phyloP scores from a whole-genome alignment of 1,284 basidiomycete species.

The Heterobasidion occidentale region DNA sequence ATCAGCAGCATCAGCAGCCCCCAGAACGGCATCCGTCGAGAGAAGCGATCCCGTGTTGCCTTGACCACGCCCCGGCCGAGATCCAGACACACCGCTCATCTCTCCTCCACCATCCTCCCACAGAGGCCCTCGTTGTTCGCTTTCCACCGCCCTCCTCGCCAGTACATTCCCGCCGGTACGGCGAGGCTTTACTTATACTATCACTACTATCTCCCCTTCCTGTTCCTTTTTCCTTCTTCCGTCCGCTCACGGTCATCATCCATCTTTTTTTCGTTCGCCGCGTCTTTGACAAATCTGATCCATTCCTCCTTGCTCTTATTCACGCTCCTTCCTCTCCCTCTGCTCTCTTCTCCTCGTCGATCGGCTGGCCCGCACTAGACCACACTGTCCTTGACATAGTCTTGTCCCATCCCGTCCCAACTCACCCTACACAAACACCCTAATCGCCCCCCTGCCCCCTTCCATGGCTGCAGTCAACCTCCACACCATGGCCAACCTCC shows the following conservation, averaged over 20 bases:
- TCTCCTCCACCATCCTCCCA: not conserved
- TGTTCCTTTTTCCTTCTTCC: conserved; percentile 13
- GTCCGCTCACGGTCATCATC: conserved; percentile 4
- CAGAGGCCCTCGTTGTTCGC: conserved; percentile 9
- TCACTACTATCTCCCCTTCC: not conserved
- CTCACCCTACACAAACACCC: conserved; percentile 14
- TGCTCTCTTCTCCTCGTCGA: conserved; percentile 14
- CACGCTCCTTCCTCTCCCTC: conserved; percentile 10
- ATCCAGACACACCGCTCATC: conserved; percentile 10
- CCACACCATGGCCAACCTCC: conserved; percentile 59
- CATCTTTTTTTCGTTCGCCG: conserved; percentile 11
- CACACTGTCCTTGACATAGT: conserved; percentile 16
- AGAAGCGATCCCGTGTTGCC: conserved; percentile 35
- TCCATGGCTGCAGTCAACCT: conserved; percentile 67
- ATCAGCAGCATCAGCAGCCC: no score
- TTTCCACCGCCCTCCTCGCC: conserved; percentile 1
- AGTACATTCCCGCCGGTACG: not conserved
- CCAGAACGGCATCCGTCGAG: not conserved
- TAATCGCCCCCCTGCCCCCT: conserved; percentile 15
- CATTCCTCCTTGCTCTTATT: conserved; percentile 9
- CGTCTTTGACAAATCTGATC: not conserved
- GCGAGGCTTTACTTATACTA: not conserved
- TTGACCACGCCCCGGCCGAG: conserved; percentile 48
- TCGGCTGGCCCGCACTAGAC: conserved; percentile 29
- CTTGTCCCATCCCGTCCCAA: conserved; percentile 9